A percentile compares a stretch with the other conserved stretches of the same genome.
phyloP scores from a whole-genome alignment of 2,329 filamentous ascomycete genomes.

The Cladorrhinum sp. region DNA sequence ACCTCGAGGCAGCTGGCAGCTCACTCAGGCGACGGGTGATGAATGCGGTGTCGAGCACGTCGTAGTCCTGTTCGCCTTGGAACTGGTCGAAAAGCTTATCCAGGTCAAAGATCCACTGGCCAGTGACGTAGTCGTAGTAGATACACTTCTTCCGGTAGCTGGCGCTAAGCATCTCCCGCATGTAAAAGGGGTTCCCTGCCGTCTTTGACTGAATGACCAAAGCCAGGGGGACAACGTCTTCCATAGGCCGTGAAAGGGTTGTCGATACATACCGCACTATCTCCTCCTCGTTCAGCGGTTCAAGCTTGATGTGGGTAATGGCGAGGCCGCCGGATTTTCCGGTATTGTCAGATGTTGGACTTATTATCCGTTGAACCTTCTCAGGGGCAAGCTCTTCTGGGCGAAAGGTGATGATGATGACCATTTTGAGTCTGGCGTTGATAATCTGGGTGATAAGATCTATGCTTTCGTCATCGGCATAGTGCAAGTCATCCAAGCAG shows the following conservation, averaged over 20 bases:
- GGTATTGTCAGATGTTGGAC: conserved; percentile 50
- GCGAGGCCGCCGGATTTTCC: conserved; percentile 48
- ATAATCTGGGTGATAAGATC: conserved; percentile 82
- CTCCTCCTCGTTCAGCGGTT: conserved; percentile 72
- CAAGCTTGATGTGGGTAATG: conserved; percentile 68
- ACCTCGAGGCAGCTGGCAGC: conserved; percentile 68
- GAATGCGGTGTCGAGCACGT: conserved; percentile 78
- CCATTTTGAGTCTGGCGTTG: conserved; percentile 72
- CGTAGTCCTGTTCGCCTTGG: conserved; percentile 71
- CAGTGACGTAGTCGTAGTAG: conserved; percentile 84
- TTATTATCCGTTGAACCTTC: conserved; percentile 52
- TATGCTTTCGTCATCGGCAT: conserved; percentile 82
- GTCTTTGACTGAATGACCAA: conserved; percentile 88
- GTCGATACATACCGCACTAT: conserved; percentile 78
- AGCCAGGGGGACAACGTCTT: conserved; percentile 73
- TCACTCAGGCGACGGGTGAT: conserved; percentile 75
- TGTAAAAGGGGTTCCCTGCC: conserved; percentile 84
- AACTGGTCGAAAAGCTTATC: conserved; percentile 86
- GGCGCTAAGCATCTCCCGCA: conserved; percentile 83
- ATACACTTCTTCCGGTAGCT: conserved; percentile 85
- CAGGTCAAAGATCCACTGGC: conserved; percentile 79
- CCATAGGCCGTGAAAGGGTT: conserved; percentile 70
- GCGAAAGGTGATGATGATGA: conserved; percentile 74
- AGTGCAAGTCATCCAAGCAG: conserved; percentile 85
- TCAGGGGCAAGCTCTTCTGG: conserved; percentile 62